These are phyloP conservation scores for Taxillus chinensis DNA, from an alignment of 164 flowering plant species.

Conservation along the genomic window DNA sequence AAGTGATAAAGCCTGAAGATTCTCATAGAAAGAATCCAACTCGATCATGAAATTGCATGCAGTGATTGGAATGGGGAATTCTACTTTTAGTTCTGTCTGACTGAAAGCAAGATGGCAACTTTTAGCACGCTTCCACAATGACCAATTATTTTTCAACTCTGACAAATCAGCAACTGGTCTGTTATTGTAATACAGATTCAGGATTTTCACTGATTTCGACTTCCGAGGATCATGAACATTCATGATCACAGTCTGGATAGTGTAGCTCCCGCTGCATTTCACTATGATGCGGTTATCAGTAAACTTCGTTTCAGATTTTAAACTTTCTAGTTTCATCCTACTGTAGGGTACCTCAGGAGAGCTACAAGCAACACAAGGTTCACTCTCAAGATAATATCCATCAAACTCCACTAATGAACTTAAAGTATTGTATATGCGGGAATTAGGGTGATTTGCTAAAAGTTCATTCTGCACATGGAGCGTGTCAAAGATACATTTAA, in stretches of 20 bases:
- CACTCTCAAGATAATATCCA: conserved; percentile 99
- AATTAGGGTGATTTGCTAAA: conserved; percentile 95
- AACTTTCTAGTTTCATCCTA: conserved; percentile 90
- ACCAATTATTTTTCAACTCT: conserved; percentile 95
- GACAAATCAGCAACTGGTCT: conserved; percentile 96
- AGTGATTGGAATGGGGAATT: conserved; percentile 92
- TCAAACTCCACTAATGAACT: conserved; percentile 95
- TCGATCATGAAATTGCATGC: conserved; percentile 99
- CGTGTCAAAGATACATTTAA: conserved; percentile 76
- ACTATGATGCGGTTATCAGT: conserved; percentile 98
- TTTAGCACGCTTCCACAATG: conserved; percentile 98
- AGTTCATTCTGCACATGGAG: conserved; percentile 93
- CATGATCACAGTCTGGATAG: conserved; percentile 94
- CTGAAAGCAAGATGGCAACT: conserved; percentile 89
- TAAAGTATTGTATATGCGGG: conserved; percentile 89
- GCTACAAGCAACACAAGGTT: conserved; percentile 99
- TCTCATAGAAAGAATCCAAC: conserved; percentile 94
- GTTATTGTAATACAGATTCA: conserved; percentile 93
- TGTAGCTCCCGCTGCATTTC: conserved; percentile 97
- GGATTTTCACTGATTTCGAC: conserved; percentile 90
- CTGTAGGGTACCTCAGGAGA: conserved; percentile 96
- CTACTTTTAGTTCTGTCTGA: conserved; percentile 97
- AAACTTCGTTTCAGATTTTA: conserved; percentile 95
- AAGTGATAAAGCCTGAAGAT: conserved; percentile 94
- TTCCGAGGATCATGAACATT: conserved; percentile 99